Evolutionary conservation across 225 moss, liverwort and hornwort genomes (phyloP), one percentile per base, ranked within the genome.

Genomic region (Bryum argenteum): DNA sequence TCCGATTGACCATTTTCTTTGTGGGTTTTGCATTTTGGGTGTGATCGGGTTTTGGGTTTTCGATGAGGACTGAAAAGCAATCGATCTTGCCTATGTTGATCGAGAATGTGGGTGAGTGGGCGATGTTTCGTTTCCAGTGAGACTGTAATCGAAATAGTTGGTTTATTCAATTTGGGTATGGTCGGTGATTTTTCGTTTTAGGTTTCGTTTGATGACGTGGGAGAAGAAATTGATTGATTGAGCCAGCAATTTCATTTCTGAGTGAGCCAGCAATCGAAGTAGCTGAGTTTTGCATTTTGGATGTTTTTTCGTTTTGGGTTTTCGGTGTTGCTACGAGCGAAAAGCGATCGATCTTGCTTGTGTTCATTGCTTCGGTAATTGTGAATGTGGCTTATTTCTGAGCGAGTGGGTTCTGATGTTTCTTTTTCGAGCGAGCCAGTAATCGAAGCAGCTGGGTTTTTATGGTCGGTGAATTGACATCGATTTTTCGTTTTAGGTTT

Each of bases 321-420:
- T 48, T 48, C 17, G 6, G 1, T 5, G 85, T n/a, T n/a, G n/a
- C n/a, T n/a, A 89, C 21, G 87, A 61, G 62, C 51, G 3, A 47
- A 21, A 50, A 33, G 18, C 14, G 15, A 48, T 48, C 12, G 14
- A 37, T 33, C 33, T 33, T 33, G 33, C 33, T 33, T 33, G 33
- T 33, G 33, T 6, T 6, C 3, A 33, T 33, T 33, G 33, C 33
- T 33, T 33, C 33, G 33, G 38, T 42, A 26, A 21, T 62, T n/a
- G 22, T 59, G 66, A 41, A 67, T 65, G 38, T 17, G 55, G 11
- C 3, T 9, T 57, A 48, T 58, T 9, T 12, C 19, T 23, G 40
- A 15, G 21, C 1, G 50, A 2, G 13, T 9, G 28, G 12, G 28
- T 22, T 23, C 40, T 70, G 64, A 77, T 26, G 33, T 33, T n/a